Base-by-base conservation (phyloP, 768 basidiomycete genomes). In the Phylloporus sp. region DNA sequence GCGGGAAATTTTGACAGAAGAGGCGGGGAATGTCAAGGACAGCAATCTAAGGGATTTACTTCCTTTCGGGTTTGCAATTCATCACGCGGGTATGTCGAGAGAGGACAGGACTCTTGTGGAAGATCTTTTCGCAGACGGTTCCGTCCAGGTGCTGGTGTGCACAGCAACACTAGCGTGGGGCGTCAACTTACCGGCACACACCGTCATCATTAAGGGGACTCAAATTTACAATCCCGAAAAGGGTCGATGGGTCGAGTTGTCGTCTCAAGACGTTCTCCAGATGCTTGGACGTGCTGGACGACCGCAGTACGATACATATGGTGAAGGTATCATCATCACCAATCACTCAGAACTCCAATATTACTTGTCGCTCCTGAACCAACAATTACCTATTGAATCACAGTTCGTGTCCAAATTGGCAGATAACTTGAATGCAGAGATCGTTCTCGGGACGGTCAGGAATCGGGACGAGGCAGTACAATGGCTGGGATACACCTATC, bases 191-290 rank as follows among this genome's bases (percentile, higher is more conserved):
- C 97, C 97, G 4, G 95, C 95, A 1, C 97, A 98, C 58, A 88
- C 92, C 8, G 95, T 97, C 71, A 93, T 98, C 73, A 97, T 99
- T 78, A 99, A 98, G 68, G 97, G 97, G n/a, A 98, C 97, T 0
- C 95, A 98, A 72, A 95, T 98, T 55, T 99, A 98, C 72, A 97
- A 97, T 69, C 97, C 97, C 0, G 95, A 97, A 71, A 97, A 98
- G 72, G 97, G 97, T 18, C 84, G 90, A 5, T 99, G 97, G 97
- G 88, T 90, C 5, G 97, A 98, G 67, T 73, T 98, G 6, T 95
- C 91, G 1, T 84, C 87, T 1, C 97, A 98, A 69, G 97, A 98
- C 65, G 94, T 98, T 1, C 74, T 99, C 5, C 97, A 99, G 71
- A 98, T 99, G 97, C 84, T 98, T 3, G 97, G 97, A 43, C 86